Evolutionary conservation across 116 monocot genomes (phyloP).

Genomic region (Papilionanthe hybrid): DNA sequence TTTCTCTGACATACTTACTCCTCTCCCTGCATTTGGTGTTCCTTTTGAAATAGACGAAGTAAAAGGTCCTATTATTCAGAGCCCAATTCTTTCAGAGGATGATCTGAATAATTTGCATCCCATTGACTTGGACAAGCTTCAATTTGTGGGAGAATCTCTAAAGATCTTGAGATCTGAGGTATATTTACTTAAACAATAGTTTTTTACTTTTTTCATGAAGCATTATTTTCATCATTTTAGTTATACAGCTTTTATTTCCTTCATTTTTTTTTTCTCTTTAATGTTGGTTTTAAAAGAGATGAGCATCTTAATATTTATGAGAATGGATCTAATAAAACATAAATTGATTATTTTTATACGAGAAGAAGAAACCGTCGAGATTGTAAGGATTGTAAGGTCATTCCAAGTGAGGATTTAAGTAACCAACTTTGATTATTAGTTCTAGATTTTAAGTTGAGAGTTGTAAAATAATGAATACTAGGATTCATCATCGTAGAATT

Average conservation of each 20-base stretch:
- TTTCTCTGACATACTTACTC: constrained; percentile 95
- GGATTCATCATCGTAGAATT: no score
- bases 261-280: not conserved
- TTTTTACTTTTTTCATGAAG: constrained; percentile 1
- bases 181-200: constrained; percentile 7
- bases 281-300: not conserved
- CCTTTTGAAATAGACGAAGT: constrained; percentile 87
- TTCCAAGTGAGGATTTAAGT: no score
- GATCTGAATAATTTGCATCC: constrained; percentile 57
- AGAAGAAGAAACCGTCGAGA: no score
- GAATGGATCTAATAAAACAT: no score
- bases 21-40: constrained; percentile 88
- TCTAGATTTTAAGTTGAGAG: no score
- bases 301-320: no score
- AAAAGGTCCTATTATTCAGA: constrained; percentile 77
- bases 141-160: constrained; percentile 85
- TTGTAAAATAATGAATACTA: no score
- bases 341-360: no score
- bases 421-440: no score
- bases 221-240: not conserved
- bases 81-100: constrained; percentile 57
- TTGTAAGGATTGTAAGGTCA: no score
- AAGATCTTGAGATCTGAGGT: constrained; percentile 77
- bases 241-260: not conserved
- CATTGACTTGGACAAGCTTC: constrained; percentile 72